Base-by-base conservation (phyloP, 2,329 filamentous ascomycete species). In the Sporothrix phasma region DNA sequence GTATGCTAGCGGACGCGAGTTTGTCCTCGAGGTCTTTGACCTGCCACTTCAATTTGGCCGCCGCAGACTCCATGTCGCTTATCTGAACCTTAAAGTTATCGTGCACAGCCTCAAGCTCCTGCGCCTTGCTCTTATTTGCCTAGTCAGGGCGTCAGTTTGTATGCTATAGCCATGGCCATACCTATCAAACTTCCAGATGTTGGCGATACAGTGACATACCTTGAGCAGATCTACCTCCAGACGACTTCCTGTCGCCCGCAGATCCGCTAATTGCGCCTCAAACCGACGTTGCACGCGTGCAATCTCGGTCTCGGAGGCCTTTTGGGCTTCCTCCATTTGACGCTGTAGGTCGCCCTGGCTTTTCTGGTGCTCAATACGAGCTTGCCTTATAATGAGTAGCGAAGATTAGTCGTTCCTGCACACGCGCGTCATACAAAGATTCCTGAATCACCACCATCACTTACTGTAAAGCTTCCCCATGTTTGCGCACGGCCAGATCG, bases 171-270 rank as follows among this genome's bases (percentile, higher is more conserved):
- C 17, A 11, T 17, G 5, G n/a, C 3, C 13, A 43, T n/a, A 8
- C 17, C 41, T n/a, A 7, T 17, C 41, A 7, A 5, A 15, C 7
- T 43, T 5, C 41, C 17, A 43, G 17, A 43, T n/a, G 17, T n/a
- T n/a, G 41, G 17, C 41, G 17, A 43, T 43, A 5, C 17, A 43
- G 41, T 19, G n/a, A 22, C 60, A 63, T 71, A 82, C 83, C 78
- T 85, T 87, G 73, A 84, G 79, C 13, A 87, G 68, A 68, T 86
- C 83, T 39, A 84, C 81, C 71, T 89, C 83, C 17, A 91, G 75
- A 51, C 81, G 79, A 63, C 81, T 83, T 31, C 88, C 80, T 1
- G 79, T 85, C 26, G 80, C 81, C 69, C 82, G 81, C 13, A 89
- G 73, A 67, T 87, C 85, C n/a, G 83, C 80, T 61, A 82, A 78